Evolutionary conservation across 495 filamentous ascomycete species (phyloP).

Genomic region (Penicillium pulvis): DNA sequence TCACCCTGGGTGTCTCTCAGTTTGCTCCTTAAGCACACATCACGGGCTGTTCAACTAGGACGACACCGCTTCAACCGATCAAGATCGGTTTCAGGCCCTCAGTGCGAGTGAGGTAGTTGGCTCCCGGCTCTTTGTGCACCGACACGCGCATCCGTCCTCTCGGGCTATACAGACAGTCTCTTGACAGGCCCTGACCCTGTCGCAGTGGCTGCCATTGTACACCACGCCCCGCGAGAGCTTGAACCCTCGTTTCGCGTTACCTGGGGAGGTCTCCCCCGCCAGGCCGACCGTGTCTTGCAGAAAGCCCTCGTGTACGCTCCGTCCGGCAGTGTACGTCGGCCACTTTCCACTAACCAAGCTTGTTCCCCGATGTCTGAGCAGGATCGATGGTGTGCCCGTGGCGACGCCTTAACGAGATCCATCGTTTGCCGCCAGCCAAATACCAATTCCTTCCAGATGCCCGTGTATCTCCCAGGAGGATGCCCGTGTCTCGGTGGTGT

Average conservation of each 20-base stretch:
- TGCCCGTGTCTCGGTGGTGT: constrained; percentile 18
- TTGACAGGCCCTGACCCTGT: constrained; percentile 15
- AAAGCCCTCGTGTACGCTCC: constrained; percentile 16
- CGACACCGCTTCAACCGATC: neutral
- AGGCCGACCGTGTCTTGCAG: constrained; percentile 22
- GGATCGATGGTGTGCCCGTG: constrained; percentile 15
- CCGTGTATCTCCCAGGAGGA: constrained; percentile 17
- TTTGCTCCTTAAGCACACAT: constrained; percentile 17
- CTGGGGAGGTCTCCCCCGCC: constrained; percentile 12
- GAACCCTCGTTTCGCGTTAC: constrained; percentile 15
- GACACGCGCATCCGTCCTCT: constrained; percentile 20
- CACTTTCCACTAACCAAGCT: constrained; percentile 23
- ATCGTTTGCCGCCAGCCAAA: constrained; percentile 17
- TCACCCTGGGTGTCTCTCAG: constrained; percentile 17
- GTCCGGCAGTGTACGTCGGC: constrained; percentile 16
- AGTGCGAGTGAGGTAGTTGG: neutral
- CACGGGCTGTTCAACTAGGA: neutral
- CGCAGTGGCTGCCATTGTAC: constrained; percentile 18
- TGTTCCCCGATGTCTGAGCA: constrained; percentile 15
- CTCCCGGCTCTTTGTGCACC: neutral
- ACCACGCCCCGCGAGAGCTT: constrained; percentile 14
- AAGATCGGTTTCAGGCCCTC: neutral
- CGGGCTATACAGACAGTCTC: constrained; percentile 20
- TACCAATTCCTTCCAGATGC: constrained; percentile 15
- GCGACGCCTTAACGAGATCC: constrained; percentile 18